These are phyloP conservation scores for Sparassis latifolia DNA, from an alignment of 1,284 basidiomycete species.

Conservation along the genomic window DNA sequence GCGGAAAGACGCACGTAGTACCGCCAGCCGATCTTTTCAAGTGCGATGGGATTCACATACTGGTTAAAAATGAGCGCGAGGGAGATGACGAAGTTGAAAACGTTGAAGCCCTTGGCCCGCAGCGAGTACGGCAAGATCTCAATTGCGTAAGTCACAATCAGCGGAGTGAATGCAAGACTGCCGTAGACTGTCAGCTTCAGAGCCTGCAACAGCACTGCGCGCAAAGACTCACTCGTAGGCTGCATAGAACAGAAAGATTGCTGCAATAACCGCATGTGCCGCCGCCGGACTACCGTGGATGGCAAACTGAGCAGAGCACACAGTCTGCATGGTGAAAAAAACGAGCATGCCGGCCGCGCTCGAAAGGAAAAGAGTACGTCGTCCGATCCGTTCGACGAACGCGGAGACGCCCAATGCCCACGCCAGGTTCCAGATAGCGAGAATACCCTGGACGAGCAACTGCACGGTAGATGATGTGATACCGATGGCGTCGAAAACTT, in stretches of 20 bases:
- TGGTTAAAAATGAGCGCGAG: constrained; percentile 73
- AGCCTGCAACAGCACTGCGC: not conserved
- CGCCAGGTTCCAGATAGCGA: constrained; percentile 70
- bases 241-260: constrained; percentile 73
- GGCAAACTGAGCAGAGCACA: constrained; percentile 61
- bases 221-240: constrained; percentile 48
- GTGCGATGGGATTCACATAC: constrained; percentile 74
- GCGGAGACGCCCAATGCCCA: constrained; percentile 56
- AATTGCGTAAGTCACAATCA: constrained; percentile 69
- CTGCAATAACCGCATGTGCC: constrained; percentile 65
- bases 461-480: constrained; percentile 56
- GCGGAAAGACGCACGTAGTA: constrained; percentile 26
- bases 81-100: constrained; percentile 65
- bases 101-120: constrained; percentile 74
- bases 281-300: constrained; percentile 35
- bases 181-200: not conserved
- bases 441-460: constrained; percentile 36
- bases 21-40: constrained; percentile 48
- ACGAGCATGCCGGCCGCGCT: constrained; percentile 64
- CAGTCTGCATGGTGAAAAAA: constrained; percentile 67
- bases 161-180: constrained; percentile 66
- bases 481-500: constrained; percentile 66
- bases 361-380: constrained; percentile 59
- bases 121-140: constrained; percentile 69
- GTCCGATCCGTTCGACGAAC: constrained; percentile 53